A percentile compares a stretch with the other conserved stretches of the same genome.
Conservation (phyloP, 2,329 filamentous ascomycete species). For the Coleophoma eucalyptorum region DNA sequence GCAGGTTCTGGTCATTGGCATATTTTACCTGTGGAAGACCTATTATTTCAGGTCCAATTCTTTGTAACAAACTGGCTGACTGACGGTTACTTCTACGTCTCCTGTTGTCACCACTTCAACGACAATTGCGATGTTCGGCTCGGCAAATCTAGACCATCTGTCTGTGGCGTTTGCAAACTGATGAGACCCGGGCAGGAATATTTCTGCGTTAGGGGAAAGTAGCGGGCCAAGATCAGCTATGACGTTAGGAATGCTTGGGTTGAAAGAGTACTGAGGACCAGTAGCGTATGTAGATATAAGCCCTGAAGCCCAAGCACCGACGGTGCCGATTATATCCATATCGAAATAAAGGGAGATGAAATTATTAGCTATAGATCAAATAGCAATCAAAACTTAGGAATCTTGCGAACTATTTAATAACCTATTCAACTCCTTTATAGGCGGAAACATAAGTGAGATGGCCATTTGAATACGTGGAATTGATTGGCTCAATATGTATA, state of each 20-base stretch:
- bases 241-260: neutral
- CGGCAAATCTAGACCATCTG: neutral
- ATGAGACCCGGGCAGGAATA: neutral
- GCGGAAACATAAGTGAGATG: too few relatives aligned
- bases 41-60: neutral
- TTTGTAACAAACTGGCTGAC: neutral
- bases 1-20: slow-evolving; percentile 1
- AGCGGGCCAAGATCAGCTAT: neutral
- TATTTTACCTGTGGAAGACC: slow-evolving; percentile 3
- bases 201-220: neutral
- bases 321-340: too few relatives aligned
- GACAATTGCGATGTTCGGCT: neutral
- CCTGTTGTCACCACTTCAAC: neutral
- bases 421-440: too few relatives aligned
- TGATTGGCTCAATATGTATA: too few relatives aligned
- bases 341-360: too few relatives aligned
- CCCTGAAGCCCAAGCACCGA: too few relatives aligned
- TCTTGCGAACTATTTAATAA: too few relatives aligned
- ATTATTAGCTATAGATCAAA: too few relatives aligned
- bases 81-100: neutral
- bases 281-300: too few relatives aligned
- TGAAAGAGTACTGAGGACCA: too few relatives aligned
- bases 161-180: neutral
- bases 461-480: too few relatives aligned
- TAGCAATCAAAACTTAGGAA: too few relatives aligned